Evolutionary conservation across 225 moss, liverwort and hornwort species (phyloP).

Genomic region (Straminergon stramineum): DNA sequence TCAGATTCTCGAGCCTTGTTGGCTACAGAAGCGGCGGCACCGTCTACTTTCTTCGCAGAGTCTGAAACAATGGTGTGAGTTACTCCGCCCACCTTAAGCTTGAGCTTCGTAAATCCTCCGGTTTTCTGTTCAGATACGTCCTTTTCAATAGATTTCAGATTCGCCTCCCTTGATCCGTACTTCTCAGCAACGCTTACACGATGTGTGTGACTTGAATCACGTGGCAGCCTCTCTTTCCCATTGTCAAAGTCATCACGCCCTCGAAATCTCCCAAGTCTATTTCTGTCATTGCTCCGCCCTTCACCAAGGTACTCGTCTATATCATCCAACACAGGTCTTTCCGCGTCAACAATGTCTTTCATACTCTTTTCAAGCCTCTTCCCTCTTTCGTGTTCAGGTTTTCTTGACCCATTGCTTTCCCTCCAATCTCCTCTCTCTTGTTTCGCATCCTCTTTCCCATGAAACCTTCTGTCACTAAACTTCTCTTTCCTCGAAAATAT

Average conservation of each 20-base stretch:
- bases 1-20: conserved; percentile 36
- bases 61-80: conserved; percentile 58
- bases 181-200: conserved; percentile 16
- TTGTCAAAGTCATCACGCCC: conserved; percentile 32
- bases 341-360: conserved; percentile 73
- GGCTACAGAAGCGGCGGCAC: not conserved
- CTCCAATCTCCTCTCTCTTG: conserved; percentile 40
- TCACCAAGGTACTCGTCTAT: conserved; percentile 31
- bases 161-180: conserved; percentile 15
- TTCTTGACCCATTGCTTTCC: conserved; percentile 28
- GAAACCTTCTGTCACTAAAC: conserved; percentile 22
- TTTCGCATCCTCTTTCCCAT: conserved; percentile 24
- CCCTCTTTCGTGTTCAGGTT: conserved; percentile 30
- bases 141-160: conserved; percentile 16
- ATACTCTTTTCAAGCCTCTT: conserved; percentile 70
- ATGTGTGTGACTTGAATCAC: conserved; percentile 18
- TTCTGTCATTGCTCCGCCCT: conserved; percentile 29
- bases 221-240: conserved; percentile 28
- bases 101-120: conserved; percentile 55
- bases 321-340: conserved; percentile 27
- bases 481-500: conserved; percentile 35
- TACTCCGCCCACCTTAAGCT: conserved; percentile 68
- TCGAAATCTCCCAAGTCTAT: conserved; percentile 16
- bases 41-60: conserved; percentile 27
- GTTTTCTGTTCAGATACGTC: conserved; percentile 18